Conservation (phyloP, 345 rosid species). For the Gossypium ekmanianum region DNA sequence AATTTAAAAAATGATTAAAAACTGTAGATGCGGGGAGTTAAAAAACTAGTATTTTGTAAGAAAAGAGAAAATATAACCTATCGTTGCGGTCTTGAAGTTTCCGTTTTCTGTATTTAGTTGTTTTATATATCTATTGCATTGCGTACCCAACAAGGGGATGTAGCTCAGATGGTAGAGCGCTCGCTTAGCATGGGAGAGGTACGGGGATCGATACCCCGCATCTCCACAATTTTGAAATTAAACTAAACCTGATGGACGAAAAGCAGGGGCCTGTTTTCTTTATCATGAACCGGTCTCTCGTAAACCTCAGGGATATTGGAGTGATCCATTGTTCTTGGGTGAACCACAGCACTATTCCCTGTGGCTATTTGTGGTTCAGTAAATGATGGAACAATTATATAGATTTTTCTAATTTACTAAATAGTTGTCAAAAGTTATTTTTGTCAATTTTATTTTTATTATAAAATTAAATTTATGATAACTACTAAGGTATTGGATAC, state of each 20-base stretch:
- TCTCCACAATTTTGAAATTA: constrained; percentile 39
- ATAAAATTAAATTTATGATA: no score
- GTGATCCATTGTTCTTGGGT: constrained; percentile 10
- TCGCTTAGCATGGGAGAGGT: constrained; percentile 82
- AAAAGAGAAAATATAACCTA: no score
- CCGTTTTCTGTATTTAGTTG: no score
- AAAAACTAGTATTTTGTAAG: no score
- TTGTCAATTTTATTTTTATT: no score
- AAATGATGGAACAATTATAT: not conserved
- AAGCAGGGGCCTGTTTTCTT: constrained; percentile 1
- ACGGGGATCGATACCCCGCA: constrained; percentile 91
- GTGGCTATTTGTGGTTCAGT: not conserved
- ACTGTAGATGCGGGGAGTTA: no score
- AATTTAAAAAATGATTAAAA: no score
- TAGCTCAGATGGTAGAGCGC: constrained; percentile 74
- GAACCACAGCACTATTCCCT: not conserved
- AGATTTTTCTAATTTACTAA: not conserved
- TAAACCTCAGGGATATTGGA: not conserved
- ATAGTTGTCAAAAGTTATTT: no score
- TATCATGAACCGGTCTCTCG: not conserved
- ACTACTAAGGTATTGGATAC: no score
- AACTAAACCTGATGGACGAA: not conserved
- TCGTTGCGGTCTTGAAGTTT: no score
- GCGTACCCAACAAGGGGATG: constrained; percentile 24
- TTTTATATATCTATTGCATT: accelerated